A percentile compares a stretch with the other conserved stretches of the same genome.
phyloP scores from a whole-genome alignment of 768 basidiomycete genomes.

The Hydnomerulius pinastri region DNA sequence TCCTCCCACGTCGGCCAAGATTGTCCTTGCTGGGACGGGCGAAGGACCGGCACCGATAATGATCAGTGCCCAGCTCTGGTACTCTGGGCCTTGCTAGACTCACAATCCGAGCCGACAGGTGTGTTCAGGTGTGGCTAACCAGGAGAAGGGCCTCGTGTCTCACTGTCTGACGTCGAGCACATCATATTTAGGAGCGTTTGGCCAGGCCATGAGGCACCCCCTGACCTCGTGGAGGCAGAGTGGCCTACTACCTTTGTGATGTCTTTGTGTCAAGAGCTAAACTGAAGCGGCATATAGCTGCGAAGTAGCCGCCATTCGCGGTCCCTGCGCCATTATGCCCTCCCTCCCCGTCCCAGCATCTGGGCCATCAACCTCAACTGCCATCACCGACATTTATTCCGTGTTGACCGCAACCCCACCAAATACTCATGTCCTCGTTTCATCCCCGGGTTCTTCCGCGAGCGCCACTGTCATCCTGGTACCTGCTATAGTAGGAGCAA shows the following conservation, averaged over 20 bases:
- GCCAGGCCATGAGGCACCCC: background rate
- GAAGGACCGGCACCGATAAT: background rate
- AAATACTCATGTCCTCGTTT: background rate
- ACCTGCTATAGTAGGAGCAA: conserved; percentile 52
- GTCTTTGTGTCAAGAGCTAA: background rate
- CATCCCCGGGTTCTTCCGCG: background rate
- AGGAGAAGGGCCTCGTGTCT: background rate
- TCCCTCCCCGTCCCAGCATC: background rate
- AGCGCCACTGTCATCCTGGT: conserved; percentile 38
- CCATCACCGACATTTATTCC: too few species aligned
- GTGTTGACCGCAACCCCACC: too few species aligned
- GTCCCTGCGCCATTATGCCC: background rate
- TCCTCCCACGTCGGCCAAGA: background rate
- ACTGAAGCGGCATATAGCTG: background rate
- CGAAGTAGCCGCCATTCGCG: background rate
- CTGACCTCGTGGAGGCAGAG: background rate
- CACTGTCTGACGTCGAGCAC: too few species aligned
- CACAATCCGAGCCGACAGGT: too few species aligned
- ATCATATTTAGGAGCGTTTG: background rate
- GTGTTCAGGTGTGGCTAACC: background rate
- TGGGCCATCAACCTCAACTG: conserved; percentile 4
- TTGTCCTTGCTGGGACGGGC: too few species aligned
- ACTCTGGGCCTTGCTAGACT: too few species aligned
- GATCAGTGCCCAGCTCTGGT: too few species aligned
- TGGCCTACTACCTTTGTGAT: background rate